Evolutionary conservation across 306 rosid species (phyloP), one percentile per base, ranked within the genome.

Genomic region (Rosa persica): DNA sequence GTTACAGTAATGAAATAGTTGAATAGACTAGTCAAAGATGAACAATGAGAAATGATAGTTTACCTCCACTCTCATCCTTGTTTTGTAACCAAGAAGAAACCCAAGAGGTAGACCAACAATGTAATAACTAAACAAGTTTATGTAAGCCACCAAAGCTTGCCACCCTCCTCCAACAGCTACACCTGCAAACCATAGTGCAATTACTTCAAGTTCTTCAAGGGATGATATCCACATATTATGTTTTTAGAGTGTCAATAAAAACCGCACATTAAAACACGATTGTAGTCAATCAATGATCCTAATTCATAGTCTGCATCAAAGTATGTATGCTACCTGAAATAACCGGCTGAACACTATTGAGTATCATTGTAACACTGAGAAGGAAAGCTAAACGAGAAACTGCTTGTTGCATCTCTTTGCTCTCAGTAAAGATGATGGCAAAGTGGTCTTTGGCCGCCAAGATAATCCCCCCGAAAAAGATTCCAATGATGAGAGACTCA

Each of bases 91-190:
- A 40, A 94, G 96, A 76, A 88, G 40, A 78, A 94, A 90, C 12
- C 98, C 98, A 77, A 94, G 83, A 61, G 98, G 98, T 40, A 94
- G 94, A 40, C 98, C 98, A 44, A 94, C 30, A 40, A 90, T 0
- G 51, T 94, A 94, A 85, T 94, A 94, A 78, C 96, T 89, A 81
- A 94, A 88, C 76, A 94, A 78, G 83, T 94, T 94, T 74, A 94
- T 90, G 70, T 90, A 94, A 80, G 98, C 98, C 68, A 94, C 98
- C 78, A 94, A 81, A 64, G 89, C 96, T 77, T 94, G 98, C 98
- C 98, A 94, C 6, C 98, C 97, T 84, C 98, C 98, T 88, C 98
- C 98, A 42, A 94, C 91, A 54, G 98, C 98, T 75, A 94, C 97
- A 68, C 98, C 98, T 94, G 87, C 58, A 83, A 76, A n/a, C 70